Base-by-base conservation (phyloP, 2,329 filamentous ascomycete species). In the Daldinia eschscholtzii region DNA sequence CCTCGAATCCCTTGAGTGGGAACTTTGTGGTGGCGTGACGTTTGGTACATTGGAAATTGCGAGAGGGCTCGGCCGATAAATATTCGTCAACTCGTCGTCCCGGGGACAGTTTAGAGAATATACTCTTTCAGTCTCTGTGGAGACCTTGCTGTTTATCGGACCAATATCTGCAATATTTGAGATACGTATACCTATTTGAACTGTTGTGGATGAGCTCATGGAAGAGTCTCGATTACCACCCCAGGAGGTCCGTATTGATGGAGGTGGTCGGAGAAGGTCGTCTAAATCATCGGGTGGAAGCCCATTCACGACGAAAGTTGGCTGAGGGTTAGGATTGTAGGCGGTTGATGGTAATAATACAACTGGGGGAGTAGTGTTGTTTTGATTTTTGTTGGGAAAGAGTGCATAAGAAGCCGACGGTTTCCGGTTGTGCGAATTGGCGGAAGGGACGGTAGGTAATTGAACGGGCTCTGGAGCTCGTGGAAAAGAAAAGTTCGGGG, bases 141-240 rank as follows among this genome's bases (percentile, higher is more conserved):
- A 78, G 66, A 72, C 77, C 57, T 64, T 78, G 68, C 59, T 77
- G 44, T 78, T 73, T 18, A 80, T 74, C 15, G 80, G 80, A 0
- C 81, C 79, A 68, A 87, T 83, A 70, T 88, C 85, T 13, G 84
- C 80, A 35, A 86, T 83, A 61, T 85, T 88, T 28, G 90, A 92
- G 62, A 93, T 83, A 10, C 91, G 86, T 15, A 93, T 82, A 1
- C 90, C 91, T 58, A 93, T 92, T 75, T 92, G 90, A 10, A 93
- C 90, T 0, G 90, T 92, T 26, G 89, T 89, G 9, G 87, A 87
- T 50, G 90, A 92, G 15, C 83, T 83, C 46, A 89, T 82, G 0
- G 90, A 93, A 4, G 88, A 89, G 65, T 88, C 83, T 50, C 89
- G 84, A 18, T 82, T 81, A 74, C 87, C 86, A 13, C 77, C 75